Evolutionary conservation across 2,329 filamentous ascomycete genomes (phyloP), one percentile per base, ranked within the genome.

Genomic region (Tolypocladium pustulatum): DNA sequence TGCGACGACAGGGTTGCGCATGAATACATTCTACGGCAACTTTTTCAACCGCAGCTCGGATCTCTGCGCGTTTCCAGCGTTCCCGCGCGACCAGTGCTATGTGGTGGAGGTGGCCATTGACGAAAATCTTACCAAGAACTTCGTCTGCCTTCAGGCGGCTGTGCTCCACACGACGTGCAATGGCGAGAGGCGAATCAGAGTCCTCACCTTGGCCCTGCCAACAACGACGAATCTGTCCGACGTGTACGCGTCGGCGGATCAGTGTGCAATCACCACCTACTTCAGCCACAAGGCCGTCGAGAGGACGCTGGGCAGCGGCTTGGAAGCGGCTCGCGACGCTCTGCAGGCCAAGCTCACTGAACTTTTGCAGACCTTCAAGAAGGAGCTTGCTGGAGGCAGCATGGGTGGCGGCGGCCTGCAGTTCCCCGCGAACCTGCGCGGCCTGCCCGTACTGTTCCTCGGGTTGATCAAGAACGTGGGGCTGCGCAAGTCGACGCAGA

Each of bases 21-120:
- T 97, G 89, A 96, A 87, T 76, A 92, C 93, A 2, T 99, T 99
- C 76, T 99, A 97, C 73, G 94, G 94, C 65, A 99, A 99, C 78
- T 99, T 99, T 76, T 99, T 99, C 81, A 99, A 97, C 78, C 85
- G 94, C 66, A 96, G 91, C 71, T 97, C 92, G 20, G 94, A 99
- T 76, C 84, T 99, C 37, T 97, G 94, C 72, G 94, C 94, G 15
- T 99, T 99, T 81, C 94, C 94, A 1, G 92, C 94, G 0, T 97
- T 99, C 79, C 94, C 94, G 37, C 88, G 94, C 70, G 94, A 99
- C 68, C 94, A 99, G 73, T 91, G 90, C 63, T 97, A 97, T 70
- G 94, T 97, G 51, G 93, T 99, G 25, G 94, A 99, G 74, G 95
- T 99, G 58, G 92, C 94, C 17, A 97, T 99, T 64, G 94, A 99